These are phyloP conservation scores for Alternaria sp. DNA, from an alignment of 2,329 filamentous ascomycete genomes.

Conservation along the genomic window DNA sequence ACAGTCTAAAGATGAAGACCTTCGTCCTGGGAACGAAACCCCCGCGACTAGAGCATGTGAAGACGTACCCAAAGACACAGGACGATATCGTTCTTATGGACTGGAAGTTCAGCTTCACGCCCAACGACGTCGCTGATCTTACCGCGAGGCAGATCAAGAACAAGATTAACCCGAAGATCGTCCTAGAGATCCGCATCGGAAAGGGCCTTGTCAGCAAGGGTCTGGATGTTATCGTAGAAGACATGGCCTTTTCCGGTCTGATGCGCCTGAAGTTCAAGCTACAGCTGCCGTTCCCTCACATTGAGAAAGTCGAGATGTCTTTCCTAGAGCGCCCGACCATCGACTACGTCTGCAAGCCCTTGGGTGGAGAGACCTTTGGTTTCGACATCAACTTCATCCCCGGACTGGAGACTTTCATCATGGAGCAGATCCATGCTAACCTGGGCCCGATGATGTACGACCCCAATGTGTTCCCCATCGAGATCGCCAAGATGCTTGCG, in stretches of 20 bases:
- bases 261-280: slow-evolving; percentile 99
- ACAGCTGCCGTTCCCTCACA: slow-evolving; percentile 92
- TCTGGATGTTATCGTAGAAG: slow-evolving; percentile 94
- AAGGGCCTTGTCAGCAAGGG: slow-evolving; percentile 98
- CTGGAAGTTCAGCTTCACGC: slow-evolving; percentile 99
- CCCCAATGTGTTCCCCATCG: slow-evolving; percentile 96
- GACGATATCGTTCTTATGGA: slow-evolving; percentile 98
- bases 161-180: slow-evolving; percentile 96
- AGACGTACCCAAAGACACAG: slow-evolving; percentile 94
- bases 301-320: slow-evolving; percentile 93
- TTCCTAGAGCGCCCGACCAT: slow-evolving; percentile 89
- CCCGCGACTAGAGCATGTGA: slow-evolving; percentile 94
- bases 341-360: slow-evolving; percentile 96
- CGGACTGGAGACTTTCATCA: slow-evolving; percentile 89
- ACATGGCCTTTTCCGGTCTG: slow-evolving; percentile 93
- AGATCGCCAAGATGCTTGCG: slow-evolving; percentile 97
- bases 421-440: slow-evolving; percentile 94
- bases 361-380: slow-evolving; percentile 92
- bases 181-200: slow-evolving; percentile 91
- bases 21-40: slow-evolving; percentile 96
- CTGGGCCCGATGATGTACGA: slow-evolving; percentile 97
- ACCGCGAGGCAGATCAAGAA: slow-evolving; percentile 88
- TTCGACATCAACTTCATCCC: slow-evolving; percentile 99
- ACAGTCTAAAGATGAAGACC: slow-evolving; percentile 90
- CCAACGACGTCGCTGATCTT: slow-evolving; percentile 91